Conservation (phyloP, 2,329 filamentous ascomycete species). For the Stagonosporopsis rhizophila region DNA sequence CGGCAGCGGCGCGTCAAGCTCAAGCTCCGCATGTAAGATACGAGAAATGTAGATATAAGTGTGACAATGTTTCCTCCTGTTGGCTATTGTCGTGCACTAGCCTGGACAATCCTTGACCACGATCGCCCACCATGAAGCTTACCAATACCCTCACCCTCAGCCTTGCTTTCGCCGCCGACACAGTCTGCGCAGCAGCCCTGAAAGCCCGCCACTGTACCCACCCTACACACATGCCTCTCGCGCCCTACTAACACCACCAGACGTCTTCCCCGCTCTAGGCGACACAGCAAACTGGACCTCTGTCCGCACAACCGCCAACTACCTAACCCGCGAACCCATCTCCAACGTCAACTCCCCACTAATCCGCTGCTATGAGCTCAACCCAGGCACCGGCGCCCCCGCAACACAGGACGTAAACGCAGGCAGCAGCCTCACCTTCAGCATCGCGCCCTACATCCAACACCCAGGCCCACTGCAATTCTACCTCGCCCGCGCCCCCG, state of each 20-base stretch:
- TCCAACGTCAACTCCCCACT: conserved; percentile 39
- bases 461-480: conserved; percentile 49
- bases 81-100: neutral
- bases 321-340: conserved; percentile 38
- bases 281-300: conserved; percentile 41
- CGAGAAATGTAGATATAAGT: conserved; percentile 14
- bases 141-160: conserved; percentile 24
- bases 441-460: conserved; percentile 38
- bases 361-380: conserved; percentile 47
- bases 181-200: conserved; percentile 32
- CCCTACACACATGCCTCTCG: too few species aligned
- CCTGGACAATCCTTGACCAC: neutral
- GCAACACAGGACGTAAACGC: conserved; percentile 36
- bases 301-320: conserved; percentile 44
- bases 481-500: conserved; percentile 49
- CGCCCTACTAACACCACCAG: conserved; percentile 31
- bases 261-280: conserved; percentile 18
- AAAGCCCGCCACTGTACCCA: conserved; percentile 34
- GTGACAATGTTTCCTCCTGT: neutral
- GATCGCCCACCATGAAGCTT: conserved; percentile 35
- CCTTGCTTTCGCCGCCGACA: conserved; percentile 24
- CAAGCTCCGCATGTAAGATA: conserved; percentile 12
- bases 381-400: conserved; percentile 25
- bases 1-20: conserved; percentile 9
- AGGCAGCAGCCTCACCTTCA: conserved; percentile 44